Evolutionary conservation across 2,329 filamentous ascomycete species (phyloP), one percentile per base, ranked within the genome.

Genomic region (Sporothrix euskadiensis): DNA sequence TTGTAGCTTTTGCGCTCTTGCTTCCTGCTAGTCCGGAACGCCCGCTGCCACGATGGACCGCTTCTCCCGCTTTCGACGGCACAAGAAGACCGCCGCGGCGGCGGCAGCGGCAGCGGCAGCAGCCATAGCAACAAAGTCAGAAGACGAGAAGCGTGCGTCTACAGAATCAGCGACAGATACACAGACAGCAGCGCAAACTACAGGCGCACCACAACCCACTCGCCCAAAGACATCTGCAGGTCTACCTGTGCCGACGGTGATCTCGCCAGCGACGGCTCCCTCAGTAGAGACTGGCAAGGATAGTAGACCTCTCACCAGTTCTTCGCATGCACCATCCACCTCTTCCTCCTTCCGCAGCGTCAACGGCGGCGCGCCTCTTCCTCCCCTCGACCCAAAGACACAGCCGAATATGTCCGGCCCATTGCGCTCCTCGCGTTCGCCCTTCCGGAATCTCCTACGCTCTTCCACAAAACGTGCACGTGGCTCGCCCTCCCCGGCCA

Each of bases 41-140:
- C 32, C n/a, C 30, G 9, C 39, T 35, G 30, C 68, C 65, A 72
- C 72, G 26, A 81, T 81, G 79, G 78, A 79, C 52, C 79, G 79
- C 69, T 76, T 81, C 63, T 77, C 78, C 61, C 79, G 78, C 39
- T 80, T 80, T 56, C 77, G 79, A 57, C 80, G 79, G 63, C 78
- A 76, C 71, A 80, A 78, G 71, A 78, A 80, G 69, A 76, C 76
- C 57, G 73, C 76, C 35, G 73, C 74, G 5, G 74, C 69, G 7
- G 71, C 73, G 3, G 71, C 74, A 19, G 44, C 47, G 6, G 57
- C 72, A 2, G 41, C 54, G 19, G 41, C 54, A 39, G 16, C 54
- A 41, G 39, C 4, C 10, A 52, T 30, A 69, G 47, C 26, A 49
- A 19, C 16, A 30, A 65, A 16, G 4, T 12, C 26, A 16, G 35